Evolutionary conservation across 2,329 filamentous ascomycete species (phyloP).

Genomic region (Colletotrichum sansevieriae): DNA sequence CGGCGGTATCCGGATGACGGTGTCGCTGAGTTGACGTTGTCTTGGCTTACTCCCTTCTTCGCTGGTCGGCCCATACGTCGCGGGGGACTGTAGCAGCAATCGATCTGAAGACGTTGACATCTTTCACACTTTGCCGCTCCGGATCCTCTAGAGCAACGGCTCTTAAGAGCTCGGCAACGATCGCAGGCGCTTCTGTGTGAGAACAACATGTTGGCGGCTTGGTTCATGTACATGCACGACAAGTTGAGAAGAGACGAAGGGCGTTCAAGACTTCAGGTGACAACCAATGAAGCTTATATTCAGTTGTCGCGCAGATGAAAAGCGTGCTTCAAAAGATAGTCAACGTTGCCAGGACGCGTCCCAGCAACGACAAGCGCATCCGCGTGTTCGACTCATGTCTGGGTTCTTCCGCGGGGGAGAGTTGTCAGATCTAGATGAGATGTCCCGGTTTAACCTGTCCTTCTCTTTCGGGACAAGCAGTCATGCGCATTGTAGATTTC

Average conservation of each 20-base stretch:
- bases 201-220: constrained; percentile 33
- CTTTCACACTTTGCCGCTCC: constrained; percentile 37
- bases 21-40: not conserved
- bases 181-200: constrained; percentile 41
- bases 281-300: constrained; percentile 31
- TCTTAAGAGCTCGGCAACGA: constrained; percentile 40
- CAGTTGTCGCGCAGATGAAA: not conserved
- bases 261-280: not conserved
- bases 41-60: constrained; percentile 34
- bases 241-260: constrained; percentile 3
- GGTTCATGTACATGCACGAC: constrained; percentile 9
- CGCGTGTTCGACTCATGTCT: constrained; percentile 31
- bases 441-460: constrained; percentile 33
- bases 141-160: constrained; percentile 34
- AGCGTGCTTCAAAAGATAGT: constrained; percentile 18
- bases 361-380: constrained; percentile 18
- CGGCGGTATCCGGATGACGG: constrained; percentile 19
- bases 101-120: constrained; percentile 37
- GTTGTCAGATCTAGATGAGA: constrained; percentile 39
- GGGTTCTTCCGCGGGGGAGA: constrained; percentile 21
- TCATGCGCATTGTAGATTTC: constrained; percentile 35
- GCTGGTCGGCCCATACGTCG: constrained; percentile 36
- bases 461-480: not conserved
- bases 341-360: constrained; percentile 11
- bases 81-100: constrained; percentile 38